A percentile compares a stretch with the other conserved stretches of the same genome.
Evolutionary conservation across 768 basidiomycete species (phyloP).

Genomic region (Cubamyces lactineus): DNA sequence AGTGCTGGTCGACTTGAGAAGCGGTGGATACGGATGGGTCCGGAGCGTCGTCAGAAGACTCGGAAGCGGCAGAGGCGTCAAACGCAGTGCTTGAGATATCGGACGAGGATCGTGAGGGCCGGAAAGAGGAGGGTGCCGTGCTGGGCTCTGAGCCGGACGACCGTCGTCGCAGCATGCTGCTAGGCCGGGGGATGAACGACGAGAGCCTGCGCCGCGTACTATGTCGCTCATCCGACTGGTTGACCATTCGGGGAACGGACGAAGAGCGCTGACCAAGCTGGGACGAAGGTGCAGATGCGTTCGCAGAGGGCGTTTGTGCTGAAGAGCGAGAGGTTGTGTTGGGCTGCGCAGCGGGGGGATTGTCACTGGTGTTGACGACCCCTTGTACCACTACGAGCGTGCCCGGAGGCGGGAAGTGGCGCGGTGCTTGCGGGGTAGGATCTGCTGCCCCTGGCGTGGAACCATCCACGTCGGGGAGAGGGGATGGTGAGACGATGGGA

Average conservation of each 20-base stretch:
- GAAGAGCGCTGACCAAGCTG: constrained; percentile 38
- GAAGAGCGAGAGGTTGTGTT: constrained; percentile 24
- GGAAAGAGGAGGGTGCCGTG: background rate
- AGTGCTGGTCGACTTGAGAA: constrained; percentile 4
- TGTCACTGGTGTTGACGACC: constrained; percentile 78
- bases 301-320: constrained; percentile 15
- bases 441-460: constrained; percentile 3
- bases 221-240: constrained; percentile 34
- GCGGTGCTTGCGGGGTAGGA: constrained; percentile 16
- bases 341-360: constrained; percentile 38
- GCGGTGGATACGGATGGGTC: constrained; percentile 8
- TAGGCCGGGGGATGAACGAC: constrained; percentile 43
- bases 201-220: constrained; percentile 40
- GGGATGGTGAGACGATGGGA: background rate
- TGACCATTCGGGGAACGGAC: constrained; percentile 25
- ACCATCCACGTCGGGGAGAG: background rate
- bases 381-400: constrained; percentile 85
- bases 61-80: constrained; percentile 3
- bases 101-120: constrained; percentile 4
- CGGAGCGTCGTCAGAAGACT: constrained; percentile 8
- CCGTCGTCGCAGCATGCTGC: constrained; percentile 33
- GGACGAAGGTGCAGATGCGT: constrained; percentile 19
- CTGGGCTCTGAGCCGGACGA: constrained; percentile 19
- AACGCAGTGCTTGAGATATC: constrained; percentile 2
- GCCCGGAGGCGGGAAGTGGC: constrained; percentile 67